Evolutionary conservation across 164 flowering plant genomes (phyloP), one percentile per base, ranked within the genome.

Genomic region (Liriodendron chinense): DNA sequence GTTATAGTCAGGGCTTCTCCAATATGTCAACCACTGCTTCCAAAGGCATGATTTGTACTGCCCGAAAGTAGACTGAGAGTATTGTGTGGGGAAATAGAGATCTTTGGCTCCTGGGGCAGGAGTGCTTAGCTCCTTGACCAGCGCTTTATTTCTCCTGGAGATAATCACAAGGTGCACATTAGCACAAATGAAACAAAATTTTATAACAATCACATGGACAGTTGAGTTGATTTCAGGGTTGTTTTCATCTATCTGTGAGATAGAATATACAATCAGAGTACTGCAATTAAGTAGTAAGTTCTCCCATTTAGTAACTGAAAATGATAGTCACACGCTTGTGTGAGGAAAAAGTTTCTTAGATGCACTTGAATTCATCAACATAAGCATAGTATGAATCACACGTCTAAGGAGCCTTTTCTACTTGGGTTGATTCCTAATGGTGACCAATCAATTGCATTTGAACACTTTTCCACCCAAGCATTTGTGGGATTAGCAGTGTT

Each of bases 1-100:
- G 82, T 92, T 96, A 66, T 94, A 96, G 43, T 92, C 96, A 43
- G 98, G 98, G 77, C 95, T 96, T 86, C 99, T 86, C 99, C 99
- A 96, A 47, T 96, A 94, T 73, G 97, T 92, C 90, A 84, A 85
- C 93, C 93, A 89, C 57, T 90, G 95, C 73, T 96, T 96, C 99
- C 99, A 96, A 6, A 94, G 79, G 82, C 99, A 96, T 22, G 95
- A 85, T 80, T 90, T 94, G 83, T 94, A 92, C 72, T 96, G 99
- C 1, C 90, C 96, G 86, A 87, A 82, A 21, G 82, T 64, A 25
- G 94, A 78, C 63, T 94, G 93, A 23, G 99, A 87, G 70, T 83
- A 96, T 49, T 88, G 86, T 59, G 90, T 84, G 7, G 86, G 70
- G 66, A 92, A 96, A 63, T 92, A 85, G 22, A 96, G 86, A 82